phyloP scores from a whole-genome alignment of 1,284 basidiomycete genomes.

The Cryptococcus sp. region DNA sequence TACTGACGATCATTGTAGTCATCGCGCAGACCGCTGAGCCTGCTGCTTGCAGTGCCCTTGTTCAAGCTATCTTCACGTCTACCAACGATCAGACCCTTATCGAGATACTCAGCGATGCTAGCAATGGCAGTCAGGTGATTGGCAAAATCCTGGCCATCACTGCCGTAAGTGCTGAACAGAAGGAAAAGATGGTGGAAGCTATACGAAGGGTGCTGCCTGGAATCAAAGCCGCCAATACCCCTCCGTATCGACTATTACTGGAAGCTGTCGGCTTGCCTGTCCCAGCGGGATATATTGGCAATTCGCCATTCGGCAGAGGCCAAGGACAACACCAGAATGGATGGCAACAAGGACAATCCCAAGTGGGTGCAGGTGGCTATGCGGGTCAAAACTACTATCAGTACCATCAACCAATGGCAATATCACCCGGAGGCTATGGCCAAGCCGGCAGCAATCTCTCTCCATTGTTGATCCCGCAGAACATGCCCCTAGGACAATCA shows the following conservation, averaged over 20 bases:
- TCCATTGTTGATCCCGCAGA: conserved; percentile 45
- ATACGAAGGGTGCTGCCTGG: conserved; percentile 84
- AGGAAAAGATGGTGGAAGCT: conserved; percentile 72
- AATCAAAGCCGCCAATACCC: conserved; percentile 82
- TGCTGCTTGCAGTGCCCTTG: conserved; percentile 70
- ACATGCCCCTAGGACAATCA: conserved; percentile 44
- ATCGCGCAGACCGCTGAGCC: conserved; percentile 90
- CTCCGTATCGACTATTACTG: conserved; percentile 88
- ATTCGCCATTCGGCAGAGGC: conserved; percentile 10
- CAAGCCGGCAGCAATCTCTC: conserved; percentile 23
- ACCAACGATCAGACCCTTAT: conserved; percentile 83
- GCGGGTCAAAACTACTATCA: conserved; percentile 3
- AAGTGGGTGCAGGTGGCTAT: conserved; percentile 1
- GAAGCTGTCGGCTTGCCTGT: conserved; percentile 91
- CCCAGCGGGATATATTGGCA: conserved; percentile 52
- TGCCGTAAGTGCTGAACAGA: conserved; percentile 72
- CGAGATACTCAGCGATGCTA: conserved; percentile 90
- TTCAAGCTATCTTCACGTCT: conserved; percentile 81
- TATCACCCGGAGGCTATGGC: neutral
- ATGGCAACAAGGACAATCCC: conserved; percentile 13
- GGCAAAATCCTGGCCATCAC: conserved; percentile 88
- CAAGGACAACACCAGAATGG: neutral
- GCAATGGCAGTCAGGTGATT: conserved; percentile 90
- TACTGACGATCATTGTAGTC: conserved; percentile 47
- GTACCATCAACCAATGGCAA: conserved; percentile 9